Base-by-base conservation (phyloP, 176 grass and related monocot species). In the Zea luxurians region DNA sequence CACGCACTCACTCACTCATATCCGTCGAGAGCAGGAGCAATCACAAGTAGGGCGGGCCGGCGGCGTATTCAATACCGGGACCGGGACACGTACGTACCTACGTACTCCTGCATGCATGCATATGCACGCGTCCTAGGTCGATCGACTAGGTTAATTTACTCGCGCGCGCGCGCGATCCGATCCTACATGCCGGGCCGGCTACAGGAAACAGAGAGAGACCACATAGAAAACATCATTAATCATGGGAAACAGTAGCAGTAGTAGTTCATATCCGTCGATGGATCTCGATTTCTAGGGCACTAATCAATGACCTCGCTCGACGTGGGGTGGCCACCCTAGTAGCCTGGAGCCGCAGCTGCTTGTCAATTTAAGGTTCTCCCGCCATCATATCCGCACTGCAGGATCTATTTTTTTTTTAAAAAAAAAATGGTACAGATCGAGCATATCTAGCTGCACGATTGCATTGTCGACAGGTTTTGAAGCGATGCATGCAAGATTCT, bases 231-330 rank as follows among this genome's bases (percentile, higher is more conserved):
- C 21, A 37, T 0, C 21, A 10, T 4, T 62, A 11, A 35, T 64
- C 41, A 42, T 42, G 41, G 41, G 27, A 27, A 27, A 27, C 27
- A 40, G 38, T 40, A 40, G 38, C 4, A 40, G 38, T 40, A 42
- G 41, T 7, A 15, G 42, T 44, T 42, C 64, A 17, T 36, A 5
- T 5, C 17, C 66, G 8, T 59, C 20, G 48, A 74, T 75, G 4
- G 8, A 52, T 55, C 16, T 34, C n/a, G 11, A 35, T 57, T 7
- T 11, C 4, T 21, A 34, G 13, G 35, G 10, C 17, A 60, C 10
- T 11, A 36, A 70, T 80, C 36, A 80, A 80, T 80, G 78, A 80
- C 61, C 78, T 71, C 66, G 27, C 27, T 27, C 27, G 27, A 27
- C 27, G 27, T 27, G 27, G 27, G 27, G 27, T 27, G 27, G 27